Evolutionary conservation across 2,329 filamentous ascomycete species (phyloP).

Genomic region (Paraphaeosphaeria minitans): DNA sequence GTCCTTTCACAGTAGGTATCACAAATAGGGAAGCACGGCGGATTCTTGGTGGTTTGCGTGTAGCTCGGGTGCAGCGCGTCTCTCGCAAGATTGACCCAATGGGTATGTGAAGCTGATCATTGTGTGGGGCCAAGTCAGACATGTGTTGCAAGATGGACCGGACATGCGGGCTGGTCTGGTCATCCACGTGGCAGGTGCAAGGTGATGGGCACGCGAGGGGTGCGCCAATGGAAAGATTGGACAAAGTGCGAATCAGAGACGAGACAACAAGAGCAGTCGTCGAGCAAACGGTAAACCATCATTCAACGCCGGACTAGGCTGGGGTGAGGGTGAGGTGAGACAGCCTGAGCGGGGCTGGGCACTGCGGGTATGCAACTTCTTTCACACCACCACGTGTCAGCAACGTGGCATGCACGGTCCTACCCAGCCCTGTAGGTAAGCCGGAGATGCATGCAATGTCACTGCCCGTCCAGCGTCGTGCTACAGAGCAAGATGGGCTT

Average conservation of each 20-base stretch:
- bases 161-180: not conserved
- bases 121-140: not conserved
- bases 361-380: conserved; percentile 4
- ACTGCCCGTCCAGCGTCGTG: not conserved
- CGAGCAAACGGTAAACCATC: not conserved
- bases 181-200: not conserved
- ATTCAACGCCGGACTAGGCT: not conserved
- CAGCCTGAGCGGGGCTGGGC: conserved; percentile 2
- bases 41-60: too few species aligned
- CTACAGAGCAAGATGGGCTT: not conserved
- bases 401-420: conserved; percentile 10
- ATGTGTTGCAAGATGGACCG: not conserved
- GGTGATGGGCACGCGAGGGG: not conserved
- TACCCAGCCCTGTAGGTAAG: conserved; percentile 2
- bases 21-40: too few species aligned
- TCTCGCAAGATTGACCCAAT: too few species aligned
- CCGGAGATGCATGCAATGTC: not conserved
- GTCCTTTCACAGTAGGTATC: too few species aligned
- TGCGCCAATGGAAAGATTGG: not conserved
- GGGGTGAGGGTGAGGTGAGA: not conserved
- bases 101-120: not conserved
- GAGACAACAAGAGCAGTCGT: not conserved
- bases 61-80: too few species aligned
- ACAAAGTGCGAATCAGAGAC: conserved; percentile 1
- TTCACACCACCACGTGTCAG: conserved; percentile 9